Evolutionary conservation across 768 basidiomycete genomes (phyloP), one percentile per base, ranked within the genome.

Genomic region (Phanerochaete carnosa): DNA sequence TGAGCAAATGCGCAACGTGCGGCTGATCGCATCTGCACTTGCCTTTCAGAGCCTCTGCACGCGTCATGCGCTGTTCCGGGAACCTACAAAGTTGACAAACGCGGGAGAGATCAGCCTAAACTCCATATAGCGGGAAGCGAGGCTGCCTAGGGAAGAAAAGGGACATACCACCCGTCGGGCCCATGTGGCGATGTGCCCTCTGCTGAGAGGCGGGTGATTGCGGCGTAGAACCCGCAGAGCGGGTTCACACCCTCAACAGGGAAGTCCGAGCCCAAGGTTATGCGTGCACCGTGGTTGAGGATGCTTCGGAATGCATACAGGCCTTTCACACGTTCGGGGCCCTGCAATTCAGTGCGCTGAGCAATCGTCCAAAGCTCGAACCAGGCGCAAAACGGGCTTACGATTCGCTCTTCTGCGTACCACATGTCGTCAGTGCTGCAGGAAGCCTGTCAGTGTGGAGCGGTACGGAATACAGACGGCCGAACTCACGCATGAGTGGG

Each of bases 231-330:
- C 2, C 89, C 88, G 58, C 83, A 76, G 39, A 97, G 78, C 13
- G 95, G 95, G 68, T 94, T 92, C 73, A 94, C 80, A 37, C 82
- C 80, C 68, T 95, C 95, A 32, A 98, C 92, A 0, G 95, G 95
- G 64, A 90, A 92, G 74, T 96, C 94, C 3, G 92, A 92, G 15
- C 95, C 94, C 25, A 96, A 73, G 2, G 90, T 84, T 57, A 95
- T 85, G 59, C 83, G 75, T 57, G 85, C 85, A 51, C 86, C 85
- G 58, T 79, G 81, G 66, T 87, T 80, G 33, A 89, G 68, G 29
- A 90, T 77, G 46, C 87, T 83, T 22, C 87, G 85, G 81, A 95
- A 97, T 0, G 95, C 93, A 68, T 97, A 97, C 3, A 95, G 80
- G 9, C 83, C 81, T 68, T 90, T 91, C 51, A 96, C 85, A 46